These are phyloP conservation scores for Eruca vesicaria DNA, from an alignment of 441 rosid species.

Conservation along the genomic window DNA sequence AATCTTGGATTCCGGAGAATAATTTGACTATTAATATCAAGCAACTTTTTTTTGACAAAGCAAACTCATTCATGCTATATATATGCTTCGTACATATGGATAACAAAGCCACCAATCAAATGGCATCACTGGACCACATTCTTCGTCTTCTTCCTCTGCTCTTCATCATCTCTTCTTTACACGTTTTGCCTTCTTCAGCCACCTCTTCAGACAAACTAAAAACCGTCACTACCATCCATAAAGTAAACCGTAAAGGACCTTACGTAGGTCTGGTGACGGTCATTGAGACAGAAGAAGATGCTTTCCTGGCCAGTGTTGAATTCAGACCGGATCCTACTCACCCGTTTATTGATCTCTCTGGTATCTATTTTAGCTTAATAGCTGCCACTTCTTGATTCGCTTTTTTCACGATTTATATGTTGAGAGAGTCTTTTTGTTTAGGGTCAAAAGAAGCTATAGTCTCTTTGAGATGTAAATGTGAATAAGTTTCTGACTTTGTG, in stretches of 20 bases:
- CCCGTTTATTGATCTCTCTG: slow-evolving; percentile 48
- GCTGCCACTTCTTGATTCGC: neutral
- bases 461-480: neutral
- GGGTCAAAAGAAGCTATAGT: neutral
- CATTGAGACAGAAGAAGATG: slow-evolving; percentile 41
- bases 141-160: neutral
- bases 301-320: slow-evolving; percentile 32
- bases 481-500: neutral
- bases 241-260: slow-evolving; percentile 38
- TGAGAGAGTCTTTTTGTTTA: neutral
- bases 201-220: slow-evolving; percentile 3
- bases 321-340: slow-evolving; percentile 30
- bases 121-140: neutral
- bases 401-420: neutral
- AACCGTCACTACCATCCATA: slow-evolving; percentile 27
- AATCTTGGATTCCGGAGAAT: neutral
- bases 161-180: slow-evolving; percentile 8
- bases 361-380: slow-evolving; percentile 22
- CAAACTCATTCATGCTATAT: neutral
- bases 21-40: neutral
- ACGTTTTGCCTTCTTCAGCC: slow-evolving; percentile 19
- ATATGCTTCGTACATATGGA: neutral
- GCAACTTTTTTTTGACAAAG: neutral
- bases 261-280: slow-evolving; percentile 46
- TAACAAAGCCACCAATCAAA: neutral